Base-by-base conservation (phyloP, 2,329 filamentous ascomycete species). In the Penicillium corylophilum region DNA sequence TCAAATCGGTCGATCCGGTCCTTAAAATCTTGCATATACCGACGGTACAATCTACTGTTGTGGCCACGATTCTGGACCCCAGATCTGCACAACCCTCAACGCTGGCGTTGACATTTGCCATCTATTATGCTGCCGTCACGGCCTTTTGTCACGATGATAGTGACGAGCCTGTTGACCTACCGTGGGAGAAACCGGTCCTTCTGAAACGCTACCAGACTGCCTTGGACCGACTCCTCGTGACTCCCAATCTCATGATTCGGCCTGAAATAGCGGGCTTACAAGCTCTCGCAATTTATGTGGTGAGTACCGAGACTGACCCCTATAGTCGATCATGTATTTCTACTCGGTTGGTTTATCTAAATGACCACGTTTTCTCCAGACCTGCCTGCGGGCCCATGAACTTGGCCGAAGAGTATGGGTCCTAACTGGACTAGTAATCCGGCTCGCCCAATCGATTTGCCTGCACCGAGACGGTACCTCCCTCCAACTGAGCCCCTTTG, bases 391-490 rank as follows among this genome's bases (percentile, higher is more conserved):
- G 13, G 73, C 79, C 24, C 68, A 46, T 16, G 49, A 51, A 26
- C 28, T 24, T 28, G 49, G 49, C 10, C 49, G 49, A 4, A 46
- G 71, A 41, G 69, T 74, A 41, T 86, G 82, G 82, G 82, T 82
- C 7, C 66, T 85, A 57, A 82, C 78, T 1, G 83, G 83, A 6
- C 26, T 28, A 28, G 26, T 28, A 2, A 78, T 85, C 15, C 73
- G 82, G 15, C 83, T 85, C 57, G 79, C 45, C 80, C 80, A 85
- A 55, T 80, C 81, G 0, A 71, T 87, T 16, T 82, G 83, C 1
- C 72, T 86, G 4, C 83, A 87, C 60, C 75, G 82, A 45, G 83
- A 86, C 53, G 81, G 82, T 4, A 71, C 71, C 13, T 82, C 83
- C 55, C 70, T 68, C 2, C 43, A 72, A 26, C 71, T 85, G 0